Evolutionary conservation across 805 yeast species (phyloP), one percentile per base, ranked within the genome.

Genomic region (Aciculoconidium aculeatum): DNA sequence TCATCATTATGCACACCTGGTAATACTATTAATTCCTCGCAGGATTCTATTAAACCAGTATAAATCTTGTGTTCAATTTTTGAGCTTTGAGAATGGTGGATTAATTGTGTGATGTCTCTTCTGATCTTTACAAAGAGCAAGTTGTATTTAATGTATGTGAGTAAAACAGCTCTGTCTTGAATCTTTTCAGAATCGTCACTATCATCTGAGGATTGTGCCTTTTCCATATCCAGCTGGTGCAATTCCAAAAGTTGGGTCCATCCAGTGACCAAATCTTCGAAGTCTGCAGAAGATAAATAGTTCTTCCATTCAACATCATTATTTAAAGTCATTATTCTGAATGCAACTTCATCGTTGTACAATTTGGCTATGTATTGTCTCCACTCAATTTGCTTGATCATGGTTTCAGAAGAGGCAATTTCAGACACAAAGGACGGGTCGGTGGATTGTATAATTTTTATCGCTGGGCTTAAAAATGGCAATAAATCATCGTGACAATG

Each of bases 1-100:
- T 82, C 92, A 49, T 86, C 95, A 30, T 84, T 83, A 47, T 81
- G 77, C 11, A 90, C 95, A 65, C 97, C 97, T 0, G 96, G 96
- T 29, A 92, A 67, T 36, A 86, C 95, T 46, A 71, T 65, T 25
- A 86, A 56, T 40, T 79, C 80, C 3, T 55, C 56, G 19, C 80
- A 50, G 11, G 81, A 75, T 26, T 65, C 58, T 8, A 67, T 51
- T 21, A 84, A 65, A 6, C 67, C 60, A 13, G 69, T 72, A 35
- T 65, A 67, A 14, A 80, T 50, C 34, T 78, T 65, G 22, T 67
- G 47, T 5, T 59, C 49, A 39, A 76, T 15, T 6, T 28, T 17
- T 11, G 27, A 16, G 5, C 22, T 8, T 13, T 14, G 15, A 13
- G 23, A 8, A 45, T 43, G 11, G 46, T 37, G 40, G 35, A 45